Evolutionary conservation across 495 filamentous ascomycete species (phyloP).

Genomic region (Lepidopterella palustris): DNA sequence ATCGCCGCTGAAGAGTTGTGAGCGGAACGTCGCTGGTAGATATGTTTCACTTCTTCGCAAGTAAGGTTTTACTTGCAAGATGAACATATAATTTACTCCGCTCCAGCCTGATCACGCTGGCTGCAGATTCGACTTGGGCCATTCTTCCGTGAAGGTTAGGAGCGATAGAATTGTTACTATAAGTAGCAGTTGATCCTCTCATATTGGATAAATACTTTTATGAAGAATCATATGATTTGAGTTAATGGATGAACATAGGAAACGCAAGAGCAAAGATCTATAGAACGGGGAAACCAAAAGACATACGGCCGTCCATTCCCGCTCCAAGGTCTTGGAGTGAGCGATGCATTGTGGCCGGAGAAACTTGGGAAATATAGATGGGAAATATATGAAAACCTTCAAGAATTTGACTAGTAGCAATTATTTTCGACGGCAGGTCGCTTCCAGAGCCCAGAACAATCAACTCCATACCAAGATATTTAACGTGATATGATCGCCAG

Average conservation of each 20-base stretch:
- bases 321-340: background rate
- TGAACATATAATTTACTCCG: conserved; percentile 46
- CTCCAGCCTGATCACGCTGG: conserved; percentile 44
- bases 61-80: conserved; percentile 39
- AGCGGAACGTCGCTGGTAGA: background rate
- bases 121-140: background rate
- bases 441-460: background rate
- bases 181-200: background rate
- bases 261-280: background rate
- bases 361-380: background rate
- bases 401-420: background rate
- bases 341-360: background rate
- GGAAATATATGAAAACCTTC: background rate
- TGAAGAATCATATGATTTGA: background rate
- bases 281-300: background rate
- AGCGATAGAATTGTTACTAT: background rate
- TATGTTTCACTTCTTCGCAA: too few species aligned
- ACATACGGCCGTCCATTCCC: background rate
- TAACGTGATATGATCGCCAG: background rate
- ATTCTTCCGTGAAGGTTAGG: background rate
- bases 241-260: background rate
- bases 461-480: background rate
- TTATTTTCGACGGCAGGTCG: background rate
- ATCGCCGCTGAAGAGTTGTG: conserved; percentile 43
- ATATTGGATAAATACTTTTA: background rate